Percentiles rank a stretch among this genome's conserved stretches.
phyloP scores from a whole-genome alignment of 805 yeast genomes.

The Cyberlindnera amylophila region DNA sequence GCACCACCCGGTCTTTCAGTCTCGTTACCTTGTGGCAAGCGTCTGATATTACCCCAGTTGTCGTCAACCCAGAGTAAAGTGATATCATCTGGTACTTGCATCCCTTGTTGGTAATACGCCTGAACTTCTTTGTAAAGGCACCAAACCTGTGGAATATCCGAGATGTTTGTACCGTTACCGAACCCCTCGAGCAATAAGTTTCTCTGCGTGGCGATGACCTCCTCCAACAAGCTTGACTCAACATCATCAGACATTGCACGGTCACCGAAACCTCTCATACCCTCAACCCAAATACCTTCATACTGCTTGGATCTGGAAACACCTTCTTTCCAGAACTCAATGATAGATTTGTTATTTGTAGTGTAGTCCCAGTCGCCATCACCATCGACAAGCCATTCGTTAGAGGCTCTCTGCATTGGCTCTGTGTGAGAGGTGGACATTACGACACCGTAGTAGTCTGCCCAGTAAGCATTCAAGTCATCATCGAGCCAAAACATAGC shows the following conservation, averaged over 20 bases:
- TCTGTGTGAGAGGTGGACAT: slow-evolving; percentile 16
- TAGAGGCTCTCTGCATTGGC: slow-evolving; percentile 14
- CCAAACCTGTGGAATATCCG: slow-evolving; percentile 15
- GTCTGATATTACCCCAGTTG: slow-evolving; percentile 16
- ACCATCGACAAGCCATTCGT: slow-evolving; percentile 14
- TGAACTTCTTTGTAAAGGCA: slow-evolving; percentile 15
- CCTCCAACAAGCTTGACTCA: slow-evolving; percentile 10
- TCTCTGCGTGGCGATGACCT: slow-evolving; percentile 9
- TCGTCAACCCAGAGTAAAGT: slow-evolving; percentile 13
- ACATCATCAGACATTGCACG: slow-evolving; percentile 9
- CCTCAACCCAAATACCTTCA: slow-evolving; percentile 15
- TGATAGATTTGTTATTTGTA: slow-evolving; percentile 11
- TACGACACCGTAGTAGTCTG: slow-evolving; percentile 14
- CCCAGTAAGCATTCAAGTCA: slow-evolving; percentile 8
- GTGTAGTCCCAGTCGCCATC: slow-evolving; percentile 16
- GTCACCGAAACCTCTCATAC: slow-evolving; percentile 16
- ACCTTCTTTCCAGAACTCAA: slow-evolving; percentile 13
- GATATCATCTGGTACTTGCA: slow-evolving; percentile 13
- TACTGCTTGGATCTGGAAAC: slow-evolving; percentile 8
- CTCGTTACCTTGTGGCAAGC: slow-evolving; percentile 12
- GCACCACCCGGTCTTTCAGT: slow-evolving; percentile 13
- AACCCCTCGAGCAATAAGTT: slow-evolving; percentile 6
- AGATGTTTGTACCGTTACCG: slow-evolving; percentile 9
- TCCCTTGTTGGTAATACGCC: slow-evolving; percentile 10
- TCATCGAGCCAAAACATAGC: slow-evolving; percentile 14